A percentile compares a stretch with the other conserved stretches of the same genome.
Conservation (phyloP, 352 stramenopile species). For the Phytophthora megakarya region DNA sequence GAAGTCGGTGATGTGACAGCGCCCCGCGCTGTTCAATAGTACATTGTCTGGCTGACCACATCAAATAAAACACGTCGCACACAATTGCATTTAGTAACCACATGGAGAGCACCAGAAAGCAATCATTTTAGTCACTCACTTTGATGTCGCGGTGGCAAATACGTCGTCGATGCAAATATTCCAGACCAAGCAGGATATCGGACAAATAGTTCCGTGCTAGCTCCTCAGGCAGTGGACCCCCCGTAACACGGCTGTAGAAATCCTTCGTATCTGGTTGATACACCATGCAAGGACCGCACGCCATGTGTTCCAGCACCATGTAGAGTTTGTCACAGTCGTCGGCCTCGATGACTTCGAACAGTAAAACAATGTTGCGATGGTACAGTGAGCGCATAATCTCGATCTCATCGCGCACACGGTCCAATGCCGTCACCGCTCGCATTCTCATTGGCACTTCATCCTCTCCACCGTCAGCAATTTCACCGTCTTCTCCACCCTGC, state of each 20-base stretch:
- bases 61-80: slow-evolving; percentile 4
- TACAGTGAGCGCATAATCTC: slow-evolving; percentile 88
- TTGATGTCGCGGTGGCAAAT: slow-evolving; percentile 92
- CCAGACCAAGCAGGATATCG: slow-evolving; percentile 79
- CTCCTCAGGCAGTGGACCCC: slow-evolving; percentile 57
- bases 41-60: slow-evolving; percentile 82
- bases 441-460: slow-evolving; percentile 39
- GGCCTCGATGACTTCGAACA: slow-evolving; percentile 91
- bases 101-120: not conserved
- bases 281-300: slow-evolving; percentile 78
- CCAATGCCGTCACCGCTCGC: slow-evolving; percentile 79
- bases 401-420: slow-evolving; percentile 85
- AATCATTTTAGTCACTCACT: slow-evolving; percentile 33
- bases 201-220: slow-evolving; percentile 65
- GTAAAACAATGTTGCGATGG: slow-evolving; percentile 89
- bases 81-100: slow-evolving; percentile 1
- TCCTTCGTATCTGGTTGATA: slow-evolving; percentile 68
- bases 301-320: slow-evolving; percentile 90
- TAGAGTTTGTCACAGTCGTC: slow-evolving; percentile 82
- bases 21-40: slow-evolving; percentile 74
- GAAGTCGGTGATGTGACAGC: slow-evolving; percentile 89
- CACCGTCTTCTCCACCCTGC: not conserved
- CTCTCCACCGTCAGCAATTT: not conserved
- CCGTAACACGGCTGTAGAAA: slow-evolving; percentile 73
- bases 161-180: slow-evolving; percentile 75